These are phyloP conservation scores for Psilocybe cubensis DNA, from an alignment of 768 basidiomycete genomes.

Conservation along the genomic window DNA sequence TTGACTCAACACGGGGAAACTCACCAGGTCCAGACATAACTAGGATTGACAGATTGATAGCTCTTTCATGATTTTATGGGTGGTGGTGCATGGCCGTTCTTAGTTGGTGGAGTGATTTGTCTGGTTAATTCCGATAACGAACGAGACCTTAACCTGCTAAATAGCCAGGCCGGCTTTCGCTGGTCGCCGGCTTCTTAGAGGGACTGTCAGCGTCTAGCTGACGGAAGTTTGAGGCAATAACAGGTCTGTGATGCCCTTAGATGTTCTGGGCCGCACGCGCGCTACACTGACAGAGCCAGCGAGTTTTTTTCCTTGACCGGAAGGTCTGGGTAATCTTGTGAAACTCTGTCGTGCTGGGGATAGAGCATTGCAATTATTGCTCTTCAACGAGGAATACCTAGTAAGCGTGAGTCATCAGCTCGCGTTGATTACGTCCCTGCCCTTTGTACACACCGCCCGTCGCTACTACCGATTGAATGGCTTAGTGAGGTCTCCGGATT, in stretches of 20 bases:
- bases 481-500: slow-evolving; percentile 87
- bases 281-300: slow-evolving; percentile 91
- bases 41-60: slow-evolving; percentile 82
- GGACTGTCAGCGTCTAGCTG: slow-evolving; percentile 81
- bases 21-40: slow-evolving; percentile 81
- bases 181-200: slow-evolving; percentile 84
- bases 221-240: slow-evolving; percentile 90
- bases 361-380: slow-evolving; percentile 92
- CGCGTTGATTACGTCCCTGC: slow-evolving; percentile 90
- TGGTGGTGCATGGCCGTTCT: slow-evolving; percentile 91
- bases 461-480: slow-evolving; percentile 92
- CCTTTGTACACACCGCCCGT: slow-evolving; percentile 91
- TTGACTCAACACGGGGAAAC: slow-evolving; percentile 85
- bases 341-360: slow-evolving; percentile 55
- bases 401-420: slow-evolving; percentile 89
- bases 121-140: slow-evolving; percentile 97
- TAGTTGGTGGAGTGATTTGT: slow-evolving; percentile 95
- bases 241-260: slow-evolving; percentile 92
- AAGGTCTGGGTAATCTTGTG: slow-evolving; percentile 56
- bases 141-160: slow-evolving; percentile 94
- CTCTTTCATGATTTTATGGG: slow-evolving; percentile 86
- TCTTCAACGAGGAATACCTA: slow-evolving; percentile 92
- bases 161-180: slow-evolving; percentile 80
- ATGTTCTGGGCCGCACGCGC: slow-evolving; percentile 88
- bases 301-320: slow-evolving; percentile 78